Evolutionary conservation across 176 grass and related monocot genomes (phyloP).

Genomic region (Puccinellia tenuiflora): DNA sequence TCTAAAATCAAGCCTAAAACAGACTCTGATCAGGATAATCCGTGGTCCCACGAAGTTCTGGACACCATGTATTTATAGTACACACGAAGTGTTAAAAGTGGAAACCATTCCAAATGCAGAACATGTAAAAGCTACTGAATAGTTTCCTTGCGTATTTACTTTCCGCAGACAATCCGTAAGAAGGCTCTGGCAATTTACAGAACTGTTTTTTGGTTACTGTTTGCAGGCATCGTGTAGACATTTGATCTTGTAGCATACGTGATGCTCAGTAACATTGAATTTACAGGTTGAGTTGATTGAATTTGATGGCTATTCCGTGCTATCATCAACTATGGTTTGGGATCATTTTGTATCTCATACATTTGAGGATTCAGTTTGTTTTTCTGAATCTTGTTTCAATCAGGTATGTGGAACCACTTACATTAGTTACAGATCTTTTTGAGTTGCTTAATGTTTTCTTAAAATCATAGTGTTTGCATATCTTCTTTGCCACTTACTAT

Average conservation of each 20-base stretch:
- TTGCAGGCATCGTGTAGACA: conserved; percentile 16
- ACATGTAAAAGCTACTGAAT: background rate
- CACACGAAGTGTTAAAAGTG: background rate
- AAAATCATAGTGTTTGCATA: background rate
- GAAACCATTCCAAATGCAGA: background rate
- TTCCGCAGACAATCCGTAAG: conserved; percentile 5
- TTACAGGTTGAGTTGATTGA: conserved; percentile 78
- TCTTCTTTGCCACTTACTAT: conserved; percentile 4
- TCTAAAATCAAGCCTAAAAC: background rate
- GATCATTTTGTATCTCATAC: conserved; percentile 62
- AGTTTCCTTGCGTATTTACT: background rate
- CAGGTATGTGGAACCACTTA: conserved; percentile 47
- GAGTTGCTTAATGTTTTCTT: background rate
- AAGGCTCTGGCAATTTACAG: background rate
- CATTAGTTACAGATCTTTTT: background rate
- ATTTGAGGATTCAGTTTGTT: conserved; percentile 59
- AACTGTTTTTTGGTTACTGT: conserved; percentile 26
- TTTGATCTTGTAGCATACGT: conserved; percentile 24
- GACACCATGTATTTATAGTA: background rate
- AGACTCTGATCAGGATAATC: background rate
- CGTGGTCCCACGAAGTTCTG: background rate
- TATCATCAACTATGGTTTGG: conserved; percentile 88
- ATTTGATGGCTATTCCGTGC: conserved; percentile 53
- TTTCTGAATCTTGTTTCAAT: conserved; percentile 50
- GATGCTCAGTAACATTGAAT: conserved; percentile 30